Percentiles rank a stretch among this genome's conserved stretches.
phyloP scores from a whole-genome alignment of 108 stramenopile genomes.

The Cyclotella choctawhatcheeana region DNA sequence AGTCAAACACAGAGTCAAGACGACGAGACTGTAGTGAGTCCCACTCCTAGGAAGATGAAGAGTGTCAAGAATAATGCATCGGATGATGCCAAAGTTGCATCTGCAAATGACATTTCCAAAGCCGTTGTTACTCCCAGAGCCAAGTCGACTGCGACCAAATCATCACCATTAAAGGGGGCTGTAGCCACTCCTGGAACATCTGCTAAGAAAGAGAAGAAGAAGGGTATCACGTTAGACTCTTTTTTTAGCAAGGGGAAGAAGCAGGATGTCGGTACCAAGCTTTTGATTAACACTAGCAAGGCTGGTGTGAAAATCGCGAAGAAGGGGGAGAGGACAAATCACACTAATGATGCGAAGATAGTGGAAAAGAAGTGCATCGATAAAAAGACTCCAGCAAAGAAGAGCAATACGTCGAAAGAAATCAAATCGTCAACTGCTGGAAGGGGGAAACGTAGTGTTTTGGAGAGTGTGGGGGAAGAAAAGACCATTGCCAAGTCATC shows the following conservation, averaged over 20 bases:
- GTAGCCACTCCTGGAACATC: background rate
- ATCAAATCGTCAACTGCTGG: background rate
- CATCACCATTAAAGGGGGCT: background rate
- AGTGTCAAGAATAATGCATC: background rate
- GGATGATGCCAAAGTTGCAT: background rate
- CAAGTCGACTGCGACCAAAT: background rate
- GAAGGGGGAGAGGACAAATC: background rate
- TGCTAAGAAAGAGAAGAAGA: slow-evolving; percentile 6
- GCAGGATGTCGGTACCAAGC: background rate
- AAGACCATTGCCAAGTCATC: background rate
- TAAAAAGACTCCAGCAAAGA: background rate
- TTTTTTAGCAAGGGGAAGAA: slow-evolving; percentile 15
- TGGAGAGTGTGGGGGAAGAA: background rate
- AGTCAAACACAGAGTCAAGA: slow-evolving; percentile 12
- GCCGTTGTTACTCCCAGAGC: background rate
- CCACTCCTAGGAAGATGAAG: slow-evolving; percentile 8
- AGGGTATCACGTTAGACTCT: background rate
- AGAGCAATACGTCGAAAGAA: background rate
- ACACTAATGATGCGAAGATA: background rate
- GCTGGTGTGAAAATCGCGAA: background rate
- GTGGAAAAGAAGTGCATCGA: background rate
- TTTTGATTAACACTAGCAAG: background rate
- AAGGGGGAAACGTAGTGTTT: background rate
- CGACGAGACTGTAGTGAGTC: slow-evolving; percentile 3
- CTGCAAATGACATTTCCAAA: background rate